Conservation (phyloP, 768 basidiomycete species). For the Suillus subluteus region DNA sequence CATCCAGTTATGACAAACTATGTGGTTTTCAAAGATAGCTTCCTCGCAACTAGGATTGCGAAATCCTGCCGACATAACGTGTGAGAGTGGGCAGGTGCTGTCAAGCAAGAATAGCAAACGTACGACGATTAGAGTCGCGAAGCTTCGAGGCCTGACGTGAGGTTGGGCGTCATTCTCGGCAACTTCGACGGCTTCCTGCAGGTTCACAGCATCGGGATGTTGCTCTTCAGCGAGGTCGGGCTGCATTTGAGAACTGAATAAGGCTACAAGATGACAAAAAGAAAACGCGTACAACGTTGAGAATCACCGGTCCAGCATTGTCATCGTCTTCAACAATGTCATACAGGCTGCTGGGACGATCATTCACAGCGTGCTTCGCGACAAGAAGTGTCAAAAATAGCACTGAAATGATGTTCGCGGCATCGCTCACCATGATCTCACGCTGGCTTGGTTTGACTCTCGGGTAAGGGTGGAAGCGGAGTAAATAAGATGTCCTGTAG, state of each 20-base stretch:
- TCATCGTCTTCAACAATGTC: background rate
- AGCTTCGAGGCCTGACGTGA: background rate
- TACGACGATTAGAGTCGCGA: slow-evolving; percentile 9
- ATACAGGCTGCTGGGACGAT: background rate
- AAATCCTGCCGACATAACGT: background rate
- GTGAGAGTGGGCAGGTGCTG: background rate
- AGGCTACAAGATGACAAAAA: background rate
- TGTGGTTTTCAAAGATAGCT: background rate
- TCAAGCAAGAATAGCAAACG: background rate
- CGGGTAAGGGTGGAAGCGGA: slow-evolving; percentile 18
- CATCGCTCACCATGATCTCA: slow-evolving; percentile 11
- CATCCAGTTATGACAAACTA: background rate
- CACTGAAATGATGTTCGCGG: background rate
- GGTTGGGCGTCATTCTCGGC: slow-evolving; percentile 4
- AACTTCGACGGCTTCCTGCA: background rate
- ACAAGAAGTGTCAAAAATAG: slow-evolving; percentile 6
- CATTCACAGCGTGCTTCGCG: background rate
- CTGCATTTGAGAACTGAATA: background rate
- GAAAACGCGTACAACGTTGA: background rate
- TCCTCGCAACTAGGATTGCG: background rate
- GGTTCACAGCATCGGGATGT: background rate
- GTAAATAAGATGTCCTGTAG: slow-evolving; percentile 16
- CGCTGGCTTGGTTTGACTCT: slow-evolving; percentile 12
- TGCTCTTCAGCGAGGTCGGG: background rate
- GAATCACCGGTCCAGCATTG: background rate